Conservation (phyloP, 2,329 filamentous ascomycete genomes). For the Emydomyces testavorans region DNA sequence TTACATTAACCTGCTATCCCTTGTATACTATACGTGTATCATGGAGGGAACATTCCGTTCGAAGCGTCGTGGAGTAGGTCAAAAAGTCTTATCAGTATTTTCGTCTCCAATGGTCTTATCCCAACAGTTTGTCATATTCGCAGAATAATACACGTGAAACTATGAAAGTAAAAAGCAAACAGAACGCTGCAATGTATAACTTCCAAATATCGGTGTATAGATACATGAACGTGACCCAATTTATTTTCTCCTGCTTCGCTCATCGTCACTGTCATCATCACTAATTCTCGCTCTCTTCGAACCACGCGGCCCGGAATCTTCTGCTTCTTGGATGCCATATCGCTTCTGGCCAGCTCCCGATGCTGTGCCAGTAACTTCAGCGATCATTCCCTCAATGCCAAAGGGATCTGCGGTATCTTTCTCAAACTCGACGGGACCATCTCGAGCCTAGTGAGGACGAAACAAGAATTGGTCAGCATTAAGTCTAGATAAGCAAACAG, state of each 20-base stretch:
- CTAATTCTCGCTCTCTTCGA: constrained; percentile 67
- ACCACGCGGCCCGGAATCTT: constrained; percentile 25
- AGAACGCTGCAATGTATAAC: constrained; percentile 3
- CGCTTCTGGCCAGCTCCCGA: constrained; percentile 38
- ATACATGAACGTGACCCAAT: background rate
- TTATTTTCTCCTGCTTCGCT: constrained; percentile 14
- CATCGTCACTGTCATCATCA: constrained; percentile 43
- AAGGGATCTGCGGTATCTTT: constrained; percentile 81
- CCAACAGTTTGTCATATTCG: background rate
- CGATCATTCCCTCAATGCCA: constrained; percentile 87
- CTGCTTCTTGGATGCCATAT: constrained; percentile 35
- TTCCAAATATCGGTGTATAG: background rate
- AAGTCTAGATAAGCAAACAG: constrained; percentile 14
- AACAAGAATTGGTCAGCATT: constrained; percentile 24
- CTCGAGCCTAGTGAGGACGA: constrained; percentile 47
- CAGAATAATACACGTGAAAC: background rate
- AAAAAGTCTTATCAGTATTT: background rate
- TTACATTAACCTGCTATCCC: too few species aligned
- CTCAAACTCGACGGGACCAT: constrained; percentile 93
- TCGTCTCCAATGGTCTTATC: background rate
- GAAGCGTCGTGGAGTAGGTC: too few species aligned
- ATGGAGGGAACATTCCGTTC: too few species aligned
- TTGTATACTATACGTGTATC: too few species aligned
- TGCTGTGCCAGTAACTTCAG: constrained; percentile 53
- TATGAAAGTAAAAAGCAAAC: background rate